Evolutionary conservation across 768 basidiomycete genomes (phyloP).

Genomic region (Pisolithus sp.): DNA sequence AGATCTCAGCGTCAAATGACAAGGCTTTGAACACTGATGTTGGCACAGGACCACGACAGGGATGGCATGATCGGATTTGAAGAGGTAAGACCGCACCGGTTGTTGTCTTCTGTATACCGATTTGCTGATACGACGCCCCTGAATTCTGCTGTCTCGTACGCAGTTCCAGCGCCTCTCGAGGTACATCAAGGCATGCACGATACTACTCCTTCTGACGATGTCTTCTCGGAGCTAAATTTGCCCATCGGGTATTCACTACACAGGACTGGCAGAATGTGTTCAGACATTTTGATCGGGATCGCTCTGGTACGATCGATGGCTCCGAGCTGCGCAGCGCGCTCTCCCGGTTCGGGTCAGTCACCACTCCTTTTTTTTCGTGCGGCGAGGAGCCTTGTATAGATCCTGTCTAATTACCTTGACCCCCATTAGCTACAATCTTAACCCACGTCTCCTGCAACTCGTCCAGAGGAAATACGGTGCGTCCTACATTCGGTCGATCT

Average conservation of each 20-base stretch:
- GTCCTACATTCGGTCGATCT: conserved; percentile 6
- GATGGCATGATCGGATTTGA: conserved; percentile 77
- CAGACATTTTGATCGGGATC: conserved; percentile 78
- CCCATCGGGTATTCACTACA: not conserved
- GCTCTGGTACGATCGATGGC: conserved; percentile 71
- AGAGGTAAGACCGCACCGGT: conserved; percentile 38
- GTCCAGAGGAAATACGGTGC: conserved; percentile 78
- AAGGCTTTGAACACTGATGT: not conserved
- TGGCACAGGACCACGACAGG: conserved; percentile 55
- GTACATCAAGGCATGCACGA: conserved; percentile 54
- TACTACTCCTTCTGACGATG: not conserved
- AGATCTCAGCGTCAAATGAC: not conserved
- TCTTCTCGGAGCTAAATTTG: not conserved
- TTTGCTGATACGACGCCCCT: conserved; percentile 3
- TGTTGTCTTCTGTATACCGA: not conserved
- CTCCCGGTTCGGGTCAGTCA: conserved; percentile 58
- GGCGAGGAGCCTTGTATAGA: too few species aligned
- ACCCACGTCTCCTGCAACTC: conserved; percentile 56
- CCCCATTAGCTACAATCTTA: conserved; percentile 51
- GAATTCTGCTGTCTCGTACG: conserved; percentile 7
- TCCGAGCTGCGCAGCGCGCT: conserved; percentile 65
- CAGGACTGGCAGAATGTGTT: conserved; percentile 84
- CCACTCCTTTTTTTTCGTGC: not conserved
- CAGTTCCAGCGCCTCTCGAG: conserved; percentile 75
- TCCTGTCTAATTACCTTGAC: not conserved